These are phyloP conservation scores for Trichoderma sp. DNA, from an alignment of 2,329 filamentous ascomycete species.

Conservation along the genomic window DNA sequence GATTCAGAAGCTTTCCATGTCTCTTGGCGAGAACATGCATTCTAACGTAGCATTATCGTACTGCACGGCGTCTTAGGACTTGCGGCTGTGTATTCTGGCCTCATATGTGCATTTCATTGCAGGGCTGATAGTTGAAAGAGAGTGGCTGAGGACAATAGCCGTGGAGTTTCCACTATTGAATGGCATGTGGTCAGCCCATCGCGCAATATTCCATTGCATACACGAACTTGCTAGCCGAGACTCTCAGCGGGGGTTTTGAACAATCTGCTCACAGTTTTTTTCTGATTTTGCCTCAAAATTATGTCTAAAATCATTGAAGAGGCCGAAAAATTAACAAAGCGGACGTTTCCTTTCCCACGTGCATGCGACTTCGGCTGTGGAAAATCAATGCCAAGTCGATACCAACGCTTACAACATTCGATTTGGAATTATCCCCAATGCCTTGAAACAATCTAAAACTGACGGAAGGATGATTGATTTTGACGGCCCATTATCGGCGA, in stretches of 20 bases:
- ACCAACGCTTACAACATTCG: background rate
- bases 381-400: background rate
- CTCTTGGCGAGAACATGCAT: background rate
- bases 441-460: background rate
- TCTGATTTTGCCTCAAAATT: background rate
- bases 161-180: background rate
- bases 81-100: background rate
- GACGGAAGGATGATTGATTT: background rate
- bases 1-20: background rate
- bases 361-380: background rate
- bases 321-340: background rate
- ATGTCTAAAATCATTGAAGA: background rate
- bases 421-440: accelerated
- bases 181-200: background rate
- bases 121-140: background rate
- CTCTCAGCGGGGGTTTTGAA: background rate
- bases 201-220: background rate
- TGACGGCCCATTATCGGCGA: background rate
- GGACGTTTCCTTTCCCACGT: background rate
- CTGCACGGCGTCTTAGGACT: background rate
- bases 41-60: background rate
- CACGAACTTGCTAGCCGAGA: background rate
- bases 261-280: background rate
- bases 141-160: background rate
- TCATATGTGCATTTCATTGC: background rate